Base-by-base conservation (phyloP, 192 early-diverging fungal genomes). In the Spinellus fusiger region DNA sequence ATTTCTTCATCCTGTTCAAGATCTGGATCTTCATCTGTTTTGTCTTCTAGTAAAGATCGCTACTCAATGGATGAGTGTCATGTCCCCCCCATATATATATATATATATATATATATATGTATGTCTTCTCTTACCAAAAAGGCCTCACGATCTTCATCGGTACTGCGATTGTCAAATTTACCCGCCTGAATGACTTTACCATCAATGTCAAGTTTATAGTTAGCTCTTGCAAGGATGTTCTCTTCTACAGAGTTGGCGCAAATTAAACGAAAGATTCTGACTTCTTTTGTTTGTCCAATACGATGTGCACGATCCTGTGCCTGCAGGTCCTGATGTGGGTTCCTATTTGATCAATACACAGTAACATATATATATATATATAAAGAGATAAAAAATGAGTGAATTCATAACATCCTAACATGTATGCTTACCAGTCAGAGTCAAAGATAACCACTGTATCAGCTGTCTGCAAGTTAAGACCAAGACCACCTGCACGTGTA, bases 291-390 rank as follows among this genome's bases (percentile, higher is more conserved):
- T 73, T 99, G 97, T 34, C 97, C 97, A 65, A 99, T 99, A 75
- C 97, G 93, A 79, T 99, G 95, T 5, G 97, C 97, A 72, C 97
- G 93, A 83, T 98, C 97, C 74, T 95, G 95, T 0, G 97, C 97
- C 79, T 99, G 97, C 31, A 96, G 79, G 77, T 99, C 97, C 58
- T 94, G 92, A 70, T 96, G 94, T 37, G 97, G 97, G 65, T 98
- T 98, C 85, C 64, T 66, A 37, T n/a, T n/a, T 54, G 53, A 34
- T 54, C 10, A 54, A 28, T 29, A 31, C 28, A 12, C 7, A 23
- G 4, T 28, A 28, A 31, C 6, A 5, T 15, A 32, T 26, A 27
- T 20, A 31, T 33, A 18, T 44, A 44, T 44, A 18, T 44, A 10
- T 44, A 18, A 6, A 44, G 13, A 44, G 13, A 2, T 44, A 44